These are phyloP conservation scores for Neocucurbitaria cava DNA, from an alignment of 2,329 filamentous ascomycete species.

Conservation along the genomic window DNA sequence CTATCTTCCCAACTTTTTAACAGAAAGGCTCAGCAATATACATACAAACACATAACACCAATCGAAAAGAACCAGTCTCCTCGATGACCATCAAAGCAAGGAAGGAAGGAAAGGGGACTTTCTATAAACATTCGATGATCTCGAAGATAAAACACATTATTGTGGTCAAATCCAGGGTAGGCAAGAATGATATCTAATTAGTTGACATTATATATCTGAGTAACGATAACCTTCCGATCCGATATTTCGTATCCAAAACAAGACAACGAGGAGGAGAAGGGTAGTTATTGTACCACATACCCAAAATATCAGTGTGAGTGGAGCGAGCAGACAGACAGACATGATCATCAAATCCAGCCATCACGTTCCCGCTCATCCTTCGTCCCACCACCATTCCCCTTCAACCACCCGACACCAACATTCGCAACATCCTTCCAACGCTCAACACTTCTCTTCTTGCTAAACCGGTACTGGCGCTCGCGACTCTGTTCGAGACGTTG, in stretches of 20 bases:
- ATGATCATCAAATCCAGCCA: slow-evolving; percentile 32
- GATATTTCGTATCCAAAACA: neutral
- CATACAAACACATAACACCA: too few relatives aligned
- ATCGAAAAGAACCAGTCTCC: too few relatives aligned
- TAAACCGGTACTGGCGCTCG: slow-evolving; percentile 41
- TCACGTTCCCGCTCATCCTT: slow-evolving; percentile 38
- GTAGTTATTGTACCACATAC: too few relatives aligned
- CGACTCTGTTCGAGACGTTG: slow-evolving; percentile 40
- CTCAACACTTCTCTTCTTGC: slow-evolving; percentile 44
- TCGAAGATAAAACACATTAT: too few relatives aligned
- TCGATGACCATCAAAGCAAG: too few relatives aligned
- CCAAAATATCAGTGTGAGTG: too few relatives aligned
- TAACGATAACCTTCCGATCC: neutral
- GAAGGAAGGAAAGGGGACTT: too few relatives aligned
- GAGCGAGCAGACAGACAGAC: neutral
- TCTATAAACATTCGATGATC: too few relatives aligned
- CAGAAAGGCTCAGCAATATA: too few relatives aligned
- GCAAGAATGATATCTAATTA: neutral
- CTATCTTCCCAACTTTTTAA: too few relatives aligned
- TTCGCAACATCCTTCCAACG: slow-evolving; percentile 45
- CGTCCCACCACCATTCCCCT: slow-evolving; percentile 29
- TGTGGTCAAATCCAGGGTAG: neutral
- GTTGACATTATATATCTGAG: neutral
- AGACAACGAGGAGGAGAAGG: neutral
- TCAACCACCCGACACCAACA: slow-evolving; percentile 45